Percentiles rank a stretch among this genome's conserved stretches.
Conservation (phyloP, 495 filamentous ascomycete genomes). For the Podospora anserina region DNA sequence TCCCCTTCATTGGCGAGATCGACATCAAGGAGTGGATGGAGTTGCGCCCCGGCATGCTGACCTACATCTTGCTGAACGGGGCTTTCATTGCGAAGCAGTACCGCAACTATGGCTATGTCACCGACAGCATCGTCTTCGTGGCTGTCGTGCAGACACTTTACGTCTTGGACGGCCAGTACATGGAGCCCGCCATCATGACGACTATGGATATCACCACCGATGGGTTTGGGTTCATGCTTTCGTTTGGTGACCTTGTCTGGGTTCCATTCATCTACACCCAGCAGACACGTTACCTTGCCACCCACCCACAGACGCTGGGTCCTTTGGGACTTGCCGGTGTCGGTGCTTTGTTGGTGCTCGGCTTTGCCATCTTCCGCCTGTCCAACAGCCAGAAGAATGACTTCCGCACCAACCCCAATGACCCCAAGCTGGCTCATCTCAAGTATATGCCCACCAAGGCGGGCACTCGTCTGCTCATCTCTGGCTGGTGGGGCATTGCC, state of each 20-base stretch:
- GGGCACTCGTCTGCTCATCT: constrained; percentile 75
- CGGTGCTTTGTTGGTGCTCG: constrained; percentile 59
- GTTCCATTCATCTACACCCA: constrained; percentile 85
- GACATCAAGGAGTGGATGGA: constrained; percentile 93
- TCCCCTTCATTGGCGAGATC: constrained; percentile 76
- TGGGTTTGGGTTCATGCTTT: constrained; percentile 95
- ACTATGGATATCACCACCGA: constrained; percentile 96
- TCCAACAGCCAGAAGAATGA: constrained; percentile 92
- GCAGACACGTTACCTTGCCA: constrained; percentile 83
- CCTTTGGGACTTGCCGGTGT: constrained; percentile 58
- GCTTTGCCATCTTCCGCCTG: constrained; percentile 86
- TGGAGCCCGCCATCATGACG: constrained; percentile 88
- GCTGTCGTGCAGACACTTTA: constrained; percentile 78
- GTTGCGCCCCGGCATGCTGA: constrained; percentile 83
- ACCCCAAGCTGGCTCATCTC: constrained; percentile 75
- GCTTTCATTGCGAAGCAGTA: constrained; percentile 88
- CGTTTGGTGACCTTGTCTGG: constrained; percentile 93
- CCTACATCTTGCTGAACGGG: constrained; percentile 84
- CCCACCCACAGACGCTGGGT: constrained; percentile 77
- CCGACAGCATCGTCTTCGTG: constrained; percentile 83
- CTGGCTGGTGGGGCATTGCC: constrained; percentile 92
- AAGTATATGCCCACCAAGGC: constrained; percentile 82
- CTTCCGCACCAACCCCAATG: constrained; percentile 84
- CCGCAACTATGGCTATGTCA: constrained; percentile 73
- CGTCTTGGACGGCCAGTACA: constrained; percentile 80